Base-by-base conservation (phyloP, 2,329 filamentous ascomycete species). In the Talaromyces sp. region DNA sequence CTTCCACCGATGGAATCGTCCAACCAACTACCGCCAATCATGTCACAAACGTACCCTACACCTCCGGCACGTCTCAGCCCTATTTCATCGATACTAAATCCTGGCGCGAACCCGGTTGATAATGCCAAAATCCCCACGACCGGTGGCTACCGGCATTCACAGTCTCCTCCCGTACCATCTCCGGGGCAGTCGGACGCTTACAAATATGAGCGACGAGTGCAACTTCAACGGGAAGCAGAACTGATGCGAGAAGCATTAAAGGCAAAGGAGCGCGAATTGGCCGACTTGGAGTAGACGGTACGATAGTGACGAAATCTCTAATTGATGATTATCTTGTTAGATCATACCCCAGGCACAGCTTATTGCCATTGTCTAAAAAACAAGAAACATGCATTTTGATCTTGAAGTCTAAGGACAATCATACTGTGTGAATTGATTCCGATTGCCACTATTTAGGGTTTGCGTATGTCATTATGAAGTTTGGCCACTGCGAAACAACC, bases 11-110 rank as follows among this genome's bases (percentile, higher is more conserved):
- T 76, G 64, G 73, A 72, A 65, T 68, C 71, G 59, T 74, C 73
- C 42, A 73, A 75, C 64, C 76, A 76, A 63, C 69, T 77, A 14
- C 75, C 72, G 48, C 75, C 73, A 11, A 79, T 77, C 60, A 76
- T 73, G 68, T 71, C 70, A n/a, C 71, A 71, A 5, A 67, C 66
- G 28, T 73, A 75, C 54, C 71, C 70, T 12, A 67, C 72, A 28
- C 72, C 74, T n/a, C 84, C 46, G 83, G 89, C 71, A 25, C 85
- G 89, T 14, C 76, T 92, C 3, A 90, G 87, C 18, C 91, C 88
- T 2, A 92, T 92, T 65, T 90, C 88, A 67, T 90, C 89, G 5
- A 88, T 92, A 50, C 77, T 93, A 12, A 92, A 92, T 66, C 86
- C 86, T 37, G 63, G 55, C 5, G 21, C 39, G 14, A 54, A 48